Evolutionary conservation across 148 eudicot genomes (phyloP).

Genomic region (Chenopodium suecicum): DNA sequence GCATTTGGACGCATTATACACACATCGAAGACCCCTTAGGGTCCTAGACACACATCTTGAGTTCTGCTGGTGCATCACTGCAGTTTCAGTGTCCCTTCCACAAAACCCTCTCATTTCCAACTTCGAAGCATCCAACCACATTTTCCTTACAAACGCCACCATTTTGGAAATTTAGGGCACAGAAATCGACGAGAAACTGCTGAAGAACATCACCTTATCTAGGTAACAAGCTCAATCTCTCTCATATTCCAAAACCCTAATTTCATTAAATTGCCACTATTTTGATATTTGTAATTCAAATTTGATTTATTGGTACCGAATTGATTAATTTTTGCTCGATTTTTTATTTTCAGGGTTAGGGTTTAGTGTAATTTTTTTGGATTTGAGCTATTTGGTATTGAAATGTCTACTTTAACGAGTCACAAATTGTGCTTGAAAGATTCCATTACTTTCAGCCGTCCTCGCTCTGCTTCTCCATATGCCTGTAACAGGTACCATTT

Average conservation of each 20-base stretch:
- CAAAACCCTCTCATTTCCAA: too few species aligned
- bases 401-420: conserved; percentile 17
- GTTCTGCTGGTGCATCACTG: too few species aligned
- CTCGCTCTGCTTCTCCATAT: conserved; percentile 1
- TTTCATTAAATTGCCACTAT: neutral
- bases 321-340: neutral
- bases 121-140: too few species aligned
- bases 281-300: neutral
- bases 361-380: neutral
- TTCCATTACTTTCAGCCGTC: conserved; percentile 1
- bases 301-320: neutral
- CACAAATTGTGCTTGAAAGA: conserved; percentile 18
- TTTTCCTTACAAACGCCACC: too few species aligned
- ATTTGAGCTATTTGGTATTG: neutral
- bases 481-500: neutral
- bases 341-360: neutral
- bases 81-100: too few species aligned
- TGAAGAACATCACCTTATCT: neutral
- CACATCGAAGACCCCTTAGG: too few species aligned
- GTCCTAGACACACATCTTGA: too few species aligned
- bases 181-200: too few species aligned
- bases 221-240: neutral
- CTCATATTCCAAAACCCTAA: neutral
- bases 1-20: too few species aligned
- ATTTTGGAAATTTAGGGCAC: too few species aligned